Conservation (phyloP, 2,329 filamentous ascomycete genomes). For the Leptographium galeiforme region DNA sequence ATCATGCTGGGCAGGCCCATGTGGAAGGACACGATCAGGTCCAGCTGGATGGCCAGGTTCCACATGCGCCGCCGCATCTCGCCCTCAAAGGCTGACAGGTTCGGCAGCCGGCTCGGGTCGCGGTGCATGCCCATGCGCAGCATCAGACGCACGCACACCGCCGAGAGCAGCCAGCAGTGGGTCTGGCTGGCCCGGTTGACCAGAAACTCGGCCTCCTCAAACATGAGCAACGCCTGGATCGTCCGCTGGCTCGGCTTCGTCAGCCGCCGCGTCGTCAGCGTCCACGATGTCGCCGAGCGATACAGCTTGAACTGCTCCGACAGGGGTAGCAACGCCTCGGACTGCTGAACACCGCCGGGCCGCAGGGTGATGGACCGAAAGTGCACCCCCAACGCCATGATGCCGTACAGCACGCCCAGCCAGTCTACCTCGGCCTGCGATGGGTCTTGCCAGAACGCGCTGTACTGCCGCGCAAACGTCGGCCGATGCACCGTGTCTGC, state of each 20-base stretch:
- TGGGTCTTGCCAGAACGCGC: constrained; percentile 17
- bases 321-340: constrained; percentile 16
- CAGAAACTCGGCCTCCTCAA: constrained; percentile 40
- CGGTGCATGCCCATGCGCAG: constrained; percentile 46
- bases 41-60: constrained; percentile 43
- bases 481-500: constrained; percentile 27
- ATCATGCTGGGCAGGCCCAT: constrained; percentile 56
- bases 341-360: constrained; percentile 21
- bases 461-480: constrained; percentile 15
- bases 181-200: constrained; percentile 36
- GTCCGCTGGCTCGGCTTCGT: constrained; percentile 33
- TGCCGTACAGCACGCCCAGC: constrained; percentile 19
- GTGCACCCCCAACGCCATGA: constrained; percentile 21
- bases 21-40: constrained; percentile 53
- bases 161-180: constrained; percentile 38
- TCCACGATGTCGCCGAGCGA: constrained; percentile 35
- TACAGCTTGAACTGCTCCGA: constrained; percentile 34
- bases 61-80: constrained; percentile 42
- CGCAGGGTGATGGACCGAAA: constrained; percentile 27
- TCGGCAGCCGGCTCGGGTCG: constrained; percentile 36
- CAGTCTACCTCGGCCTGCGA: constrained; percentile 12
- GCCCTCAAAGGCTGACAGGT: constrained; percentile 36
- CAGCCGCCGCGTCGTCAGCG: constrained; percentile 36
- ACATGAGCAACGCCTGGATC: constrained; percentile 36
- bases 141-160: constrained; percentile 38